Conservation (phyloP, 805 yeast genomes). For the Cyberlindnera petersonii region DNA sequence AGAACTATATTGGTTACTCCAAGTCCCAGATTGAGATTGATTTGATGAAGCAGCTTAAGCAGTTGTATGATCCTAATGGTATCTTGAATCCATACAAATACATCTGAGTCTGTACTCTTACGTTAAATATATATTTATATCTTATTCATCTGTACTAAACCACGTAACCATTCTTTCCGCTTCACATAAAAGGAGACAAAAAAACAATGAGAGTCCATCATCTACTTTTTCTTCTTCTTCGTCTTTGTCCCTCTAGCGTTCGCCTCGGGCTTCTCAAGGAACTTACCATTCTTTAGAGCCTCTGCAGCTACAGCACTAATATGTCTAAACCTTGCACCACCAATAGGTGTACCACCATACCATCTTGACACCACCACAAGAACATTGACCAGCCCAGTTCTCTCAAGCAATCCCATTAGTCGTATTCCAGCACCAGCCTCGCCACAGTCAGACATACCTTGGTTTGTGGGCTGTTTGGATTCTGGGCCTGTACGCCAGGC, state of each 20-base stretch:
- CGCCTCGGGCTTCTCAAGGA: slow-evolving; percentile 12
- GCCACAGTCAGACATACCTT: slow-evolving; percentile 67
- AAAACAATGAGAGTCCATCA: neutral
- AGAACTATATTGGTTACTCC: slow-evolving; percentile 80
- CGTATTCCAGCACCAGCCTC: slow-evolving; percentile 72
- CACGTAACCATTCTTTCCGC: too few relatives aligned
- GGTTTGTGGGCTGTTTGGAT: slow-evolving; percentile 30
- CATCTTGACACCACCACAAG: slow-evolving; percentile 71
- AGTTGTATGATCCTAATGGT: slow-evolving; percentile 84
- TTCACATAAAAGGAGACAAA: too few relatives aligned
- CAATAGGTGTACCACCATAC: slow-evolving; percentile 79
- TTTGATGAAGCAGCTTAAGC: slow-evolving; percentile 74
- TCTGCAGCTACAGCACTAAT: slow-evolving; percentile 55
- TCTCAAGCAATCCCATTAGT: slow-evolving; percentile 50
- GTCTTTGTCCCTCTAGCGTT: neutral
- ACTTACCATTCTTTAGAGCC: slow-evolving; percentile 40
- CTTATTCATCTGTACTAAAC: slow-evolving; percentile 3
- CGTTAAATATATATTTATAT: slow-evolving; percentile 1
- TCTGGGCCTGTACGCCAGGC: slow-evolving; percentile 53
- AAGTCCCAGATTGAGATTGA: slow-evolving; percentile 68
- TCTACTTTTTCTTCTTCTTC: slow-evolving; percentile 6
- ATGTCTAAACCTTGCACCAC: slow-evolving; percentile 66
- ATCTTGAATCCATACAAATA: slow-evolving; percentile 95
- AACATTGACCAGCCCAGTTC: slow-evolving; percentile 47
- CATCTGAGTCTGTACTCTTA: slow-evolving; percentile 41